Conservation (phyloP, 1,284 basidiomycete species). For the Boletellus deceptivus region DNA sequence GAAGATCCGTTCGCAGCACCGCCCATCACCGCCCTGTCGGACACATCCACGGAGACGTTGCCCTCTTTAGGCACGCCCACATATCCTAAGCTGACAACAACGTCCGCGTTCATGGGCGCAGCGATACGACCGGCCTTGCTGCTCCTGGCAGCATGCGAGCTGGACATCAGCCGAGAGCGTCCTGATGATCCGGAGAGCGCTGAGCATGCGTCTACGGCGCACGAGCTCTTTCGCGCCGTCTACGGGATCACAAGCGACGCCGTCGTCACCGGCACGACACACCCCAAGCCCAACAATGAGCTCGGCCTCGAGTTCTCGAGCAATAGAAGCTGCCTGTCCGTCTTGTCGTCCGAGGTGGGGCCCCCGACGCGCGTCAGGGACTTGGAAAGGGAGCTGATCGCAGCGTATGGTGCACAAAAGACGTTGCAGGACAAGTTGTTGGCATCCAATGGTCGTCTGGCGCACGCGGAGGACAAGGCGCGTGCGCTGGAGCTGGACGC, state of each 20-base stretch:
- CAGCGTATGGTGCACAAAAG: slow-evolving; percentile 12
- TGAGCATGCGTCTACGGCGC: slow-evolving; percentile 21
- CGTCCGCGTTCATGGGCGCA: slow-evolving; percentile 12
- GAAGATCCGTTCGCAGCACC: slow-evolving; percentile 16
- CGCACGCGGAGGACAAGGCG: slow-evolving; percentile 17
- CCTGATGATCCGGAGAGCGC: slow-evolving; percentile 17
- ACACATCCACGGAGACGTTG: slow-evolving; percentile 8
- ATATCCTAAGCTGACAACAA: slow-evolving; percentile 6
- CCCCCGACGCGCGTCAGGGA: slow-evolving; percentile 14
- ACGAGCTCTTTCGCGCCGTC: slow-evolving; percentile 29
- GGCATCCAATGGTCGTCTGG: slow-evolving; percentile 13
- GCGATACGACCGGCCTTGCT: slow-evolving; percentile 28
- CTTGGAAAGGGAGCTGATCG: slow-evolving; percentile 25
- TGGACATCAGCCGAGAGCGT: slow-evolving; percentile 32
- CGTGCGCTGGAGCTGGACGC: slow-evolving; percentile 19
- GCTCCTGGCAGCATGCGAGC: slow-evolving; percentile 31
- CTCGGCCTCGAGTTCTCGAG: slow-evolving; percentile 29
- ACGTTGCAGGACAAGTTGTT: slow-evolving; percentile 20
- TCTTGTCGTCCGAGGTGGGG: slow-evolving; percentile 1
- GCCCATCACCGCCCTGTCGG: slow-evolving; percentile 3
- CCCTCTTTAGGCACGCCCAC: slow-evolving; percentile 4
- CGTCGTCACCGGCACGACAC: slow-evolving; percentile 16
- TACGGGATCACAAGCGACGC: slow-evolving; percentile 27
- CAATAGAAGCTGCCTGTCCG: background rate
- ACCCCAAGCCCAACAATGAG: slow-evolving; percentile 16